A percentile compares a stretch with the other conserved stretches of the same genome.
These are phyloP conservation scores for Plasmodium blacklocki DNA, from an alignment of 169 alveolate species.

Conservation along the genomic window DNA sequence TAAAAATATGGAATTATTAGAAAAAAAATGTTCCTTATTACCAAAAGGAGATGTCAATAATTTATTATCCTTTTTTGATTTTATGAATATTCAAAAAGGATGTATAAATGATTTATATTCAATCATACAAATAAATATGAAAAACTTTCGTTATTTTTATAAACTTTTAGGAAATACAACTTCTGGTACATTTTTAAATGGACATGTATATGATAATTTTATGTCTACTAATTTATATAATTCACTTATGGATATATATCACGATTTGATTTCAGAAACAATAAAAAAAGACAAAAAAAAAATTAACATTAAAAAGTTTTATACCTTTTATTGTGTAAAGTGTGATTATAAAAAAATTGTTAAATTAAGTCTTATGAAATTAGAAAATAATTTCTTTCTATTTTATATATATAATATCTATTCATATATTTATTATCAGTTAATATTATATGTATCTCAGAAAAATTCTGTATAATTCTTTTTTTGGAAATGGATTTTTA, in stretches of 20 bases:
- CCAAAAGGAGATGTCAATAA: conserved; percentile 20
- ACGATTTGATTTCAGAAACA: conserved; percentile 61
- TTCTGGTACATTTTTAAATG: conserved; percentile 58
- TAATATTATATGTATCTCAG: conserved; percentile 20
- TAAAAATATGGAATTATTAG: conserved; percentile 50
- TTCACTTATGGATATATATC: conserved; percentile 56
- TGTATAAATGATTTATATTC: conserved; percentile 54
- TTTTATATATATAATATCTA: conserved; percentile 69
- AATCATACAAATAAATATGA: conserved; percentile 66
- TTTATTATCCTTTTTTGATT: conserved; percentile 35
- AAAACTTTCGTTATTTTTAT: conserved; percentile 58
- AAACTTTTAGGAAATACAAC: conserved; percentile 50
- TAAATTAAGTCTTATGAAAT: conserved; percentile 58
- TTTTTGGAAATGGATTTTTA: not conserved
- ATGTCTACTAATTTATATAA: conserved; percentile 44
- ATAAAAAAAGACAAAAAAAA: conserved; percentile 67
- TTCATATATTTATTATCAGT: conserved; percentile 42
- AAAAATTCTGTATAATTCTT: conserved; percentile 20
- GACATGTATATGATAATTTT: conserved; percentile 51
- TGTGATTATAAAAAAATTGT: conserved; percentile 64
- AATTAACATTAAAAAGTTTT: conserved; percentile 53
- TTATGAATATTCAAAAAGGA: conserved; percentile 51
- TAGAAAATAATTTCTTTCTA: conserved; percentile 57
- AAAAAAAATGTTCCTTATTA: conserved; percentile 17
- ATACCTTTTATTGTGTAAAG: conserved; percentile 39